Base-by-base conservation (phyloP, 306 rosid genomes). In the Malus fusca region DNA sequence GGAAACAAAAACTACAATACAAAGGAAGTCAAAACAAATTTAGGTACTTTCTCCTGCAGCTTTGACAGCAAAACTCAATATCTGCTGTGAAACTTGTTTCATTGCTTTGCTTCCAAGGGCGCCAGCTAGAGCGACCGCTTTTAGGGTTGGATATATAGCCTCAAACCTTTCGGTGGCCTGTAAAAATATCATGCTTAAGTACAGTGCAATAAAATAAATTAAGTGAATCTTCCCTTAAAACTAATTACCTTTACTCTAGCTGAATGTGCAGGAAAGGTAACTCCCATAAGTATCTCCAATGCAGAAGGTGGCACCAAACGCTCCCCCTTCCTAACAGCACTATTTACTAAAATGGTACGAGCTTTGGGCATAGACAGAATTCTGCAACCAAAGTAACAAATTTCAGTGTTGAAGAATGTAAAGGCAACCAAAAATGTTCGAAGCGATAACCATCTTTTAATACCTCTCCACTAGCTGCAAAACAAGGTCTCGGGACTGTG, bases 111-210 rank as follows among this genome's bases (percentile, higher is more conserved):
- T 94, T 69, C 98, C 97, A 37, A 81, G 81, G 76, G 93, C 74
- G 64, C 97, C 98, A 66, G 97, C 91, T 63, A 95, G 88, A 58
- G 97, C 96, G 72, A 95, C 92, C 68, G 82, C 97, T 87, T 87
- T 92, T 69, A 95, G 87, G 75, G 81, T 83, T 30, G 98, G 87
- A 79, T 95, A 92, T 80, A 92, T 69, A 72, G 85, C 90, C 88
- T 90, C 97, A 74, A 95, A 92, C 82, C 98, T 92, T 82, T 95
- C 98, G 4, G 98, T 95, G 68, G 97, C 96, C 98, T 95, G 66
- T 25, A 85, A 17, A 64, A 83, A 71, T 75, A 83, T 15, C 51
- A 66, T 43, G 60, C 28, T 62, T 51, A 42, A 61, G 63, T 70
- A 66, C 43, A 67, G 23, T 58, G 11, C 61, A 55, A 73, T 66